Evolutionary conservation across 345 rosid genomes (phyloP), one percentile per base, ranked within the genome.

Genomic region (Gossypium mustelinum): DNA sequence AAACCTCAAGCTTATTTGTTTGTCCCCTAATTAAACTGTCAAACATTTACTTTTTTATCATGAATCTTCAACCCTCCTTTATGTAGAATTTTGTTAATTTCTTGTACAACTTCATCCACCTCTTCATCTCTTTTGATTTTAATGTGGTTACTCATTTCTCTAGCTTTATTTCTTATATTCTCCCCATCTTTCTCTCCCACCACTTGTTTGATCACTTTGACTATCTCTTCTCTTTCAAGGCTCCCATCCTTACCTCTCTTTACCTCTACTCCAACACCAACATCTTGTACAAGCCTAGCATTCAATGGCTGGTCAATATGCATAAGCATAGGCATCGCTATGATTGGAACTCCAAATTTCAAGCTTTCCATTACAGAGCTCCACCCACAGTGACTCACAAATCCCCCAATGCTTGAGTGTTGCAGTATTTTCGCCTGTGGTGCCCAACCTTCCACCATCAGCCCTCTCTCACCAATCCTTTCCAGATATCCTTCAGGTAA

Each of bases 351-450:
- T 2, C 86, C 85, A 17, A 50, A 79, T 48, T 58, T 69, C 41
- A 85, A 72, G 4, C 80, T 78, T 41, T 85, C 84, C 55, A 81
- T 66, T 14, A 75, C 39, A 1, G 86, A 85, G 34, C 80, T 75
- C 86, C 88, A 85, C 9, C 88, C 83, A 56, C 84, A 82, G 14
- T 85, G 87, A 17, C 87, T 80, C 81, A 85, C 73, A 68, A 85
- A 82, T 27, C 82, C 86, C 14, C 78, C 82, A 13, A 65, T 71
- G 56, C 79, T 80, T 9, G 47, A 13, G 70, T 81, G 72, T 13
- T 16, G 17, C 9, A 85, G 59, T 7, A 85, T 79, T 47, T 67
- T 69, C 13, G 73, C 75, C 59, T 85, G 85, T 7, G 88, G 85
- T 18, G 80, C 83, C 86, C 86, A 79, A 7, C 72, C 78, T 7